phyloP scores from a whole-genome alignment of 2,329 filamentous ascomycete genomes.

The Akanthomyces lecanii region DNA sequence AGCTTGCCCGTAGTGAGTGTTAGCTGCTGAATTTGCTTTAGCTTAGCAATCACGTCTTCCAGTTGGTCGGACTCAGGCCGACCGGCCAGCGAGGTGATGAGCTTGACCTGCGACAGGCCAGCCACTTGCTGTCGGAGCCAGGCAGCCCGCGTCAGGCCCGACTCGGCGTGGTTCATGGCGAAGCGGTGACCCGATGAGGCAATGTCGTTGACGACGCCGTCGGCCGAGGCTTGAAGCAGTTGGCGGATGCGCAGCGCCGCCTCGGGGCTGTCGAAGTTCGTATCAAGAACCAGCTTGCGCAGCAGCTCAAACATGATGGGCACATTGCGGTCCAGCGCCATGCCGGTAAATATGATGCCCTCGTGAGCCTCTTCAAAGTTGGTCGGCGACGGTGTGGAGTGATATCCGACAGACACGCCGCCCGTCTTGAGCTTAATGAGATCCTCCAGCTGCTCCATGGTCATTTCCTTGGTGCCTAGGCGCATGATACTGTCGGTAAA shows the following conservation, averaged over 20 bases:
- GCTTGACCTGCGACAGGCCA: conserved; percentile 84
- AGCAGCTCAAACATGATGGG: conserved; percentile 87
- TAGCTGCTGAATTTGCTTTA: conserved; percentile 79
- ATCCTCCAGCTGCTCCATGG: conserved; percentile 94
- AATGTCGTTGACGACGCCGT: conserved; percentile 86
- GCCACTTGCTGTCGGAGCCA: conserved; percentile 78
- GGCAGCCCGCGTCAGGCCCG: conserved; percentile 67
- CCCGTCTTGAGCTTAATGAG: conserved; percentile 95
- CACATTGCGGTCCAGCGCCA: conserved; percentile 84
- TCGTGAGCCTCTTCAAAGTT: conserved; percentile 70
- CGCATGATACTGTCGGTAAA: conserved; percentile 93
- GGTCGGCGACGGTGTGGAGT: conserved; percentile 72
- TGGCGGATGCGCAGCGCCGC: conserved; percentile 80
- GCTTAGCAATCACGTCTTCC: conserved; percentile 70
- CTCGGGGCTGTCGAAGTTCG: conserved; percentile 80
- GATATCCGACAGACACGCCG: conserved; percentile 79
- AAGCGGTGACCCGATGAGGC: conserved; percentile 86
- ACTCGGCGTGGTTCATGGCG: conserved; percentile 78
- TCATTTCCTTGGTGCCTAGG: conserved; percentile 79
- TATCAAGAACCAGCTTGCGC: conserved; percentile 74
- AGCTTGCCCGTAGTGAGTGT: conserved; percentile 67
- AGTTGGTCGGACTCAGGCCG: conserved; percentile 66
- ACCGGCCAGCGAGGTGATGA: conserved; percentile 73
- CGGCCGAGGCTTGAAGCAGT: conserved; percentile 78
- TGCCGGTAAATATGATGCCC: conserved; percentile 79